Conservation (phyloP, 129 eudicot species). For the carrot (Daucus carota) region DH1_v3.0 NC_030381.2:33359501-33360000, state of each 20-base stretch:
- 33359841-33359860: neutral
- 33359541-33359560: neutral
- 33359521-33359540: neutral
- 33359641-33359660: neutral
- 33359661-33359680: neutral
- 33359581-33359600: neutral
- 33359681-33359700: neutral
- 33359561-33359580: neutral
- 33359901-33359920: neutral
- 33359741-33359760: neutral
- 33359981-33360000: neutral
- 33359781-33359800: neutral
- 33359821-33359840: neutral
- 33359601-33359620: neutral
- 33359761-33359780: neutral
- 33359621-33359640: neutral
- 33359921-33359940: neutral
- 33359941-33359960: neutral
- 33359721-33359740: neutral
- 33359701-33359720: neutral
- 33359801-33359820: neutral
- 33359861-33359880: neutral
- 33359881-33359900: neutral
- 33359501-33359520: neutral
- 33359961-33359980: neutral